Percentiles rank a stretch among this genome's conserved stretches.
Evolutionary conservation across 2,329 filamentous ascomycete species (phyloP).

Genomic region (Aschersonia sp.): DNA sequence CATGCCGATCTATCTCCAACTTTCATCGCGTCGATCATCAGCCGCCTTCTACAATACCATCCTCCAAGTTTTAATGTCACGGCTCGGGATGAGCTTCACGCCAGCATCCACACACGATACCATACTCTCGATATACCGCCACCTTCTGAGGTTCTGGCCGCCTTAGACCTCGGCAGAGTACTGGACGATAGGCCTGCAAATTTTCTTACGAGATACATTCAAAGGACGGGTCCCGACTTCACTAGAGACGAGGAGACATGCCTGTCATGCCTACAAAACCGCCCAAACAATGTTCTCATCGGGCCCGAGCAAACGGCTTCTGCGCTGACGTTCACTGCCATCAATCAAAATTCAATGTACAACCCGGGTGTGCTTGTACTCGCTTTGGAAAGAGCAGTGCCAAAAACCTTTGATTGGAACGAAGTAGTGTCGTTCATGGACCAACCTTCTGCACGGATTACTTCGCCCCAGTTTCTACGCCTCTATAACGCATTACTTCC

Average conservation of each 20-base stretch:
- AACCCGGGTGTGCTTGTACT: conserved; percentile 43
- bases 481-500: conserved; percentile 69
- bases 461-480: conserved; percentile 64
- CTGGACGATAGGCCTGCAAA: conserved; percentile 43
- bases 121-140: conserved; percentile 46
- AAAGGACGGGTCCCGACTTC: conserved; percentile 58
- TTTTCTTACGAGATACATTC: conserved; percentile 51
- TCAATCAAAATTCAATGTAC: conserved; percentile 40
- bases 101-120: conserved; percentile 56
- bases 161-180: conserved; percentile 54
- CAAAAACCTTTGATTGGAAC: conserved; percentile 52
- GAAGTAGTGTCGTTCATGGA: conserved; percentile 71
- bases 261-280: conserved; percentile 35
- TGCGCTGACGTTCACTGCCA: conserved; percentile 54
- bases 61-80: conserved; percentile 73
- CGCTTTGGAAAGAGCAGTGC: conserved; percentile 46
- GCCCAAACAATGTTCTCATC: conserved; percentile 44
- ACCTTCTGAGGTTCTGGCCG: conserved; percentile 57
- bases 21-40: conserved; percentile 68
- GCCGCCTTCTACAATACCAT: conserved; percentile 76
- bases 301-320: conserved; percentile 71
- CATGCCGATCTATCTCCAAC: conserved; percentile 52
- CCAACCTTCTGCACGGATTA: conserved; percentile 59
- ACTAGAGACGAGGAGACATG: conserved; percentile 63
- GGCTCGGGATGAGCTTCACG: conserved; percentile 53